Evolutionary conservation across 2,329 filamentous ascomycete genomes (phyloP).

Genomic region (Alternaria rosae): DNA sequence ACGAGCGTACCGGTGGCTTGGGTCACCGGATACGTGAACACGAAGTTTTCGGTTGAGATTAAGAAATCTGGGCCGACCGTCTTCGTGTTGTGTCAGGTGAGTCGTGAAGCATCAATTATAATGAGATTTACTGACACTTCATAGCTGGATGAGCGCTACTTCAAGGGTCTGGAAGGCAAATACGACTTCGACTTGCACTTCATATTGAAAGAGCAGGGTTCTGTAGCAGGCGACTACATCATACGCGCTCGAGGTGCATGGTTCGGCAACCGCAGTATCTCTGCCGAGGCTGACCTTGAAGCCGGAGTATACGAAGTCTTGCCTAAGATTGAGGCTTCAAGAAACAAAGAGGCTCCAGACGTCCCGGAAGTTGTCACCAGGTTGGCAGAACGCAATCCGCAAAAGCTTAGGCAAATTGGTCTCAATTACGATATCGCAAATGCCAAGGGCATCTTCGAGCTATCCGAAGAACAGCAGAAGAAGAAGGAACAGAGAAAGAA

Average conservation of each 20-base stretch:
- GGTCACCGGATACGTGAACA: constrained; percentile 66
- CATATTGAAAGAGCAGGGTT: constrained; percentile 61
- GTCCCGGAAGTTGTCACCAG: constrained; percentile 69
- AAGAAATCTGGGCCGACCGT: constrained; percentile 61
- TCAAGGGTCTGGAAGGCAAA: constrained; percentile 63
- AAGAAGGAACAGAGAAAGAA: constrained; percentile 49
- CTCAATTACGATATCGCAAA: constrained; percentile 74
- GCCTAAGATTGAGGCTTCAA: constrained; percentile 73
- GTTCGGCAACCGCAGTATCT: constrained; percentile 74
- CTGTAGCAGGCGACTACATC: constrained; percentile 59
- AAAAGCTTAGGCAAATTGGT: constrained; percentile 69
- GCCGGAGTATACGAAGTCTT: constrained; percentile 77
- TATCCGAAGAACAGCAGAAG: constrained; percentile 57
- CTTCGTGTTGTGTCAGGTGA: constrained; percentile 65
- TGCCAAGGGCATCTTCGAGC: constrained; percentile 64
- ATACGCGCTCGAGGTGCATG: constrained; percentile 59
- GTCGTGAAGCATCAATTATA: constrained; percentile 9
- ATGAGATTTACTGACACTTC: constrained; percentile 52
- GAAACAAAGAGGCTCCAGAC: constrained; percentile 56
- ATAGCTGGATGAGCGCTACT: constrained; percentile 66
- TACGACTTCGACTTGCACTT: constrained; percentile 66
- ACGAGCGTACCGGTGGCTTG: constrained; percentile 65
- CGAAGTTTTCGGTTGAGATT: constrained; percentile 65
- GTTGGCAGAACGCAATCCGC: constrained; percentile 48
- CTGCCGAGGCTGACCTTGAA: constrained; percentile 76